A percentile compares a stretch with the other conserved stretches of the same genome.
Evolutionary conservation across 148 eudicot species (phyloP).

Genomic region (Cornus florida): DNA sequence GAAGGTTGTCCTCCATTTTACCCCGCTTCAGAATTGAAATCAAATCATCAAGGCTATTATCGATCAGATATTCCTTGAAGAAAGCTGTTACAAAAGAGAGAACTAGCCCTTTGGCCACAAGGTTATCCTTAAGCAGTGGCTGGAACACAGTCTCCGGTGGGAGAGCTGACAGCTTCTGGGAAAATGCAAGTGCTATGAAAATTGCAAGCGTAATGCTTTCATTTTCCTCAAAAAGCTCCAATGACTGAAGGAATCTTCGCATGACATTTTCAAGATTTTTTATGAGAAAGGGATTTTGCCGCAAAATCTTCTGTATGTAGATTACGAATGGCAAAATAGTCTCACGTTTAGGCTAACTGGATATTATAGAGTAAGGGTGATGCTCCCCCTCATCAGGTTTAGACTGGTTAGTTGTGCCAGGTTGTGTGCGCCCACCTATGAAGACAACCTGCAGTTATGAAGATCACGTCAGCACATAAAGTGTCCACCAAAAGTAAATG

Average conservation of each 20-base stretch:
- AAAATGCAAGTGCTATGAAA: conserved; percentile 96
- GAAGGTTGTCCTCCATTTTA: conserved; percentile 84
- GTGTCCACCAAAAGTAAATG: not conserved
- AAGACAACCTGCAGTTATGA: conserved; percentile 64
- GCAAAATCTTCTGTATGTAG: conserved; percentile 85
- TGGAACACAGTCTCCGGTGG: conserved; percentile 98
- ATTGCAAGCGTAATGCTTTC: conserved; percentile 93
- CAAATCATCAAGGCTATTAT: conserved; percentile 93
- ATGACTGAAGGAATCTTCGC: conserved; percentile 87
- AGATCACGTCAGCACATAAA: not conserved
- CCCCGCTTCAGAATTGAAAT: conserved; percentile 86
- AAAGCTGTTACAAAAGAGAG: conserved; percentile 89
- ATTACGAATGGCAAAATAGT: conserved; percentile 85
- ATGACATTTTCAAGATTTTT: conserved; percentile 98
- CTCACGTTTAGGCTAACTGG: conserved; percentile 86
- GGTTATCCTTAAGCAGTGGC: conserved; percentile 95
- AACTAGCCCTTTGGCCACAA: conserved; percentile 92
- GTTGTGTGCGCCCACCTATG: conserved; percentile 96
- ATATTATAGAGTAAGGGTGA: conserved; percentile 86
- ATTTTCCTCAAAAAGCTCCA: conserved; percentile 94
- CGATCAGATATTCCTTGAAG: conserved; percentile 91
- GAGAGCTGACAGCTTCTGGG: conserved; percentile 95
- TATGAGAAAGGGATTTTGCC: conserved; percentile 88
- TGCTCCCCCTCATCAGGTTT: conserved; percentile 98
- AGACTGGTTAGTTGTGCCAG: conserved; percentile 57